These are phyloP conservation scores for Phytophthora citricola DNA, from an alignment of 352 stramenopile species.

Conservation along the genomic window DNA sequence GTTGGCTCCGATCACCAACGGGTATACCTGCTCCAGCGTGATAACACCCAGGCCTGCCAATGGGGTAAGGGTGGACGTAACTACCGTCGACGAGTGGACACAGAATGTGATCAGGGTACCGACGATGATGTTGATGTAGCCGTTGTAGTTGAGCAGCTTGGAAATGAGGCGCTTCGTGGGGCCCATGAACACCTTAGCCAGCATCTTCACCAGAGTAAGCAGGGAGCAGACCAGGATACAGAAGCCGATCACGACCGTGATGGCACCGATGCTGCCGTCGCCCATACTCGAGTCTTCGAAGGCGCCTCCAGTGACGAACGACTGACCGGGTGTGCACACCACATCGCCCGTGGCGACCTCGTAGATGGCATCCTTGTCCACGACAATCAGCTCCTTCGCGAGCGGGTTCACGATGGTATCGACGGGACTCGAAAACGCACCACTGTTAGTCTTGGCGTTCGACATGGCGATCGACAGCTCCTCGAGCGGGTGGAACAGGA, in stretches of 20 bases:
- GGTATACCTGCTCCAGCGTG: constrained; percentile 89
- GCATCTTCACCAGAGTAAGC: constrained; percentile 56
- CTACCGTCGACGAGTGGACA: constrained; percentile 92
- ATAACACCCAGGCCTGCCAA: constrained; percentile 90
- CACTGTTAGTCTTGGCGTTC: constrained; percentile 38
- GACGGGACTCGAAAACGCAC: constrained; percentile 51
- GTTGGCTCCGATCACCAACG: constrained; percentile 92
- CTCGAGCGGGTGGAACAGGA: constrained; percentile 66
- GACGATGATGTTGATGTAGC: constrained; percentile 89
- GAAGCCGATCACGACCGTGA: constrained; percentile 56
- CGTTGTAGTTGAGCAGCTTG: constrained; percentile 90
- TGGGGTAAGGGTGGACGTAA: constrained; percentile 90
- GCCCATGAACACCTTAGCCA: constrained; percentile 78
- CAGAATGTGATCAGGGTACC: constrained; percentile 85
- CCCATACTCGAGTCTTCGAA: constrained; percentile 46
- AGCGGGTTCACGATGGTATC: constrained; percentile 55
- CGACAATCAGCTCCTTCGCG: constrained; percentile 36
- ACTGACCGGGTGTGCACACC: constrained; percentile 29
- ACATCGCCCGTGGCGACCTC: constrained; percentile 40
- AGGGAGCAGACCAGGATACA: constrained; percentile 56
- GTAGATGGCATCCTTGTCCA: constrained; percentile 53
- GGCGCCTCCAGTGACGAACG: constrained; percentile 47
- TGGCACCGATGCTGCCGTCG: constrained; percentile 53
- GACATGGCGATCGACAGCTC: constrained; percentile 57
- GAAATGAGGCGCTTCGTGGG: constrained; percentile 86